Evolutionary conservation across 108 stramenopile genomes (phyloP), one percentile per base, ranked within the genome.

Genomic region (Nitzschia sp.): DNA sequence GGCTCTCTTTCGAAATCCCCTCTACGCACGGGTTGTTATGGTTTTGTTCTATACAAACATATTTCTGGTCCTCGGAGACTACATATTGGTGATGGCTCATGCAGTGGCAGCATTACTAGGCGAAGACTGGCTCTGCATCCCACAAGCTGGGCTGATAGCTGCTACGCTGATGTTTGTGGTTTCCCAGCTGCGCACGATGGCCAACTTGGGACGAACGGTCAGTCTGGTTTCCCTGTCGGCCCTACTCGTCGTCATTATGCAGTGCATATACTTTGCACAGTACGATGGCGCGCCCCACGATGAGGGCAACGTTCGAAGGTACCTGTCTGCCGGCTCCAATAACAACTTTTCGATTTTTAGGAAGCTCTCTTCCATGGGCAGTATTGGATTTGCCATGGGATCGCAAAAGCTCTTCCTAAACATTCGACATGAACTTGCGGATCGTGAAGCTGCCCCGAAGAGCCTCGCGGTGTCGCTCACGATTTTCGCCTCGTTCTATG

Each of bases 401-500:
- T 76, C 78, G 49, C 85, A 88, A 67, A 91, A 91, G 60, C 71
- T 91, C 1, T 76, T 88, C 35, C 66, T 91, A 49, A 91, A 91
- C 62, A 83, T 91, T 54, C 85, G 90, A 32, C 78, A 74, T 64
- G 90, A 88, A 77, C 74, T 91, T 68, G 70, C 54, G 32, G 73
- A 82, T 74, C 75, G 83, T 26, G 62, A 77, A n/a, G 70, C 80
- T 24, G 80, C 87, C 34, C 85, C 86, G 0, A 59, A 63, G 8
- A 70, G 74, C 45, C 81, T 91, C 27, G 82, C 71, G 11, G 60
- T 82, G 28, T 51, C 80, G 3, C 63, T 91, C 26, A 34, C 70
- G 5, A 18, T 68, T 17, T 91, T 82, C 68, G 80, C 79, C 0
- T 54, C 55, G n/a, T 47, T 85, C 1, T 91, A 91, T 61, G 65